Evolutionary conservation across 2,329 filamentous ascomycete genomes (phyloP).

Genomic region (Dothiorella sarmentorum): DNA sequence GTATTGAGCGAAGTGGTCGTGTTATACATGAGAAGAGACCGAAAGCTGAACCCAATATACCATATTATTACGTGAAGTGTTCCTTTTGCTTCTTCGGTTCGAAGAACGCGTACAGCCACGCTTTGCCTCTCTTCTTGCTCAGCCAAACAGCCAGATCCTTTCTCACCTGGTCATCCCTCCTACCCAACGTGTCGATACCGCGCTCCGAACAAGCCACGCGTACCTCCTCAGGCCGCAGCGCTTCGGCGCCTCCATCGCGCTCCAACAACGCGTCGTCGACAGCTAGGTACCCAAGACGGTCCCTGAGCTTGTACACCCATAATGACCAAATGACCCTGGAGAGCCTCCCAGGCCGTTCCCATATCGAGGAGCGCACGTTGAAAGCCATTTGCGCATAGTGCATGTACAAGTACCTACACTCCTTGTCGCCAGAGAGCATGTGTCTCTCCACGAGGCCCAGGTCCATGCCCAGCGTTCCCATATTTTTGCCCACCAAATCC

Average conservation of each 20-base stretch:
- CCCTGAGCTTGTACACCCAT: constrained; percentile 43
- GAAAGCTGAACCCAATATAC: too few relatives aligned
- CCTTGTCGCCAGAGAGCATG: constrained; percentile 27
- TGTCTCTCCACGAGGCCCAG: neutral
- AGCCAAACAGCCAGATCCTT: constrained; percentile 27
- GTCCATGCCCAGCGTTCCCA: neutral
- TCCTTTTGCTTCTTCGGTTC: neutral
- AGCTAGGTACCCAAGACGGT: constrained; percentile 60
- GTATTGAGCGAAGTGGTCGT: too few relatives aligned
- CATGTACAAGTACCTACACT: constrained; percentile 18
- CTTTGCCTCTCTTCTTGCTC: neutral
- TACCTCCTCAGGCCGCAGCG: constrained; percentile 62
- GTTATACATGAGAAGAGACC: too few relatives aligned
- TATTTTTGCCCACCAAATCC: too few relatives aligned
- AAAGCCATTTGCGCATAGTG: constrained; percentile 34
- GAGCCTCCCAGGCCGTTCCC: constrained; percentile 43
- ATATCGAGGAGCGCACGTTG: constrained; percentile 40
- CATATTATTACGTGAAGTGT: too few relatives aligned
- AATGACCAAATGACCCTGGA: constrained; percentile 51
- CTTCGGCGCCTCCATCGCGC: constrained; percentile 57
- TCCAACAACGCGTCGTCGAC: constrained; percentile 69
- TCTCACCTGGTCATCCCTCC: constrained; percentile 36
- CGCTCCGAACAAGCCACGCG: constrained; percentile 68
- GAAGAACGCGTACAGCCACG: neutral
- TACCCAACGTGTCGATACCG: constrained; percentile 56